These are phyloP conservation scores for Fusarium continuum DNA, from an alignment of 2,329 filamentous ascomycete species.

Conservation along the genomic window DNA sequence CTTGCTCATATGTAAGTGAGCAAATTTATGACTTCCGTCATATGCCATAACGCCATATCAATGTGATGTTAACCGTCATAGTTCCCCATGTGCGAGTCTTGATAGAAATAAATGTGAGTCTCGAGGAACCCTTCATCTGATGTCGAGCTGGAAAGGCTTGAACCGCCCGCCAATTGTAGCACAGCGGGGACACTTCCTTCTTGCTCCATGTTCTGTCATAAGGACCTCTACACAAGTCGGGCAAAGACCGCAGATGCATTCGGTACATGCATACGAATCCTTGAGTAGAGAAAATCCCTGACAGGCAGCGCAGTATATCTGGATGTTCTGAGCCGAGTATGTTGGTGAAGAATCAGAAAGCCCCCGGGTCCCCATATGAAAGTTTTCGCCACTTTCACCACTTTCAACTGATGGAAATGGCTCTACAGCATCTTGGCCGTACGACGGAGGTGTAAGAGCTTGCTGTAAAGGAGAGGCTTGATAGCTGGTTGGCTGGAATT, in stretches of 20 bases:
- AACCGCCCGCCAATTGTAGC: constrained; percentile 81
- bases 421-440: constrained; percentile 72
- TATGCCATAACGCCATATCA: constrained; percentile 42
- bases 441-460: constrained; percentile 83
- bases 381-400: constrained; percentile 75
- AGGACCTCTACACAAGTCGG: constrained; percentile 85
- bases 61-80: constrained; percentile 34
- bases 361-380: constrained; percentile 73
- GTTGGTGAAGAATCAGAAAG: constrained; percentile 76
- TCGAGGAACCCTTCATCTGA: constrained; percentile 63
- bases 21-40: constrained; percentile 38
- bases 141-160: constrained; percentile 86
- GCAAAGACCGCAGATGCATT: constrained; percentile 95
- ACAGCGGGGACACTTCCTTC: constrained; percentile 81
- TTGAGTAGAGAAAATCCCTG: constrained; percentile 78
- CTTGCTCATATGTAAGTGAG: constrained; percentile 35
- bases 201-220: constrained; percentile 77
- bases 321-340: constrained; percentile 77
- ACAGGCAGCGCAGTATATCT: constrained; percentile 94
- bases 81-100: constrained; percentile 14
- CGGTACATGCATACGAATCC: constrained; percentile 92
- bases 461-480: constrained; percentile 92
- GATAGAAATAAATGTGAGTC: constrained; percentile 30
- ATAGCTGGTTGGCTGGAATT: constrained; percentile 72
- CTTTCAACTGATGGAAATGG: constrained; percentile 92